Evolutionary conservation across 306 rosid genomes (phyloP), one percentile per base, ranked within the genome.

Genomic region (Luffa aegyptiaca): DNA sequence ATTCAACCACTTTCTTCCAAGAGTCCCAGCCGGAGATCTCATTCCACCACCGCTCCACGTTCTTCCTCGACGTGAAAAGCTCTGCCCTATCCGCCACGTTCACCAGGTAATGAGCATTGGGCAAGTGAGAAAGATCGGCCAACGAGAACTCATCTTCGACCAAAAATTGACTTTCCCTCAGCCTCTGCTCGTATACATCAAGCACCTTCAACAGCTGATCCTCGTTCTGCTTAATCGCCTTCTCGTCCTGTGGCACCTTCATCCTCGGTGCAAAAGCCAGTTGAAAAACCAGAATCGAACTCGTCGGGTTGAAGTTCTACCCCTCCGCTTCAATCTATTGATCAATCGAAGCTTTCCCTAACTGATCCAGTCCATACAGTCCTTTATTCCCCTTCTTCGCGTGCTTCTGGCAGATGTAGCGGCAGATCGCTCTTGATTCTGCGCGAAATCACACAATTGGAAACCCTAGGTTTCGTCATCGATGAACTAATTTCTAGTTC

Each of bases 41-140:
- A 13, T 31, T 57, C 97, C 97, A 93, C 97, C 97, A 93, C 83
- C 97, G 81, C 18, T 85, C 84, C 56, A 93, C 90, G 8, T 88
- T 86, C 18, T 77, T 26, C 56, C 88, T 89, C 0, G 89, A 86
- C 68, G 87, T 65, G 77, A 91, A 86, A 36, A 89, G 82, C 72
- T 83, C 81, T 8, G 82, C 87, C 21, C 59, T 76, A 7, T 85
- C 84, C 1, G 90, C 55, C 8, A 70, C 79, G 57, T 77, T 46
- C n/a, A 86, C 45, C 85, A 91, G 55, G 80, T 88, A 93, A 4
- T 93, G 92, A 0, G 87, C 44, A 80, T 93, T 93, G 21, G 97
- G 97, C 86, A 93, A 86, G 84, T 93, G 97, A 0, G 94, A 93
- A 62, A 91, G 97, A 37, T 93, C 97, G 0, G 97, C 94, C 37